Percentiles rank a stretch among this genome's conserved stretches.
Evolutionary conservation across 768 basidiomycete genomes (phyloP).

Genomic region (Leccinum pellstonianum): DNA sequence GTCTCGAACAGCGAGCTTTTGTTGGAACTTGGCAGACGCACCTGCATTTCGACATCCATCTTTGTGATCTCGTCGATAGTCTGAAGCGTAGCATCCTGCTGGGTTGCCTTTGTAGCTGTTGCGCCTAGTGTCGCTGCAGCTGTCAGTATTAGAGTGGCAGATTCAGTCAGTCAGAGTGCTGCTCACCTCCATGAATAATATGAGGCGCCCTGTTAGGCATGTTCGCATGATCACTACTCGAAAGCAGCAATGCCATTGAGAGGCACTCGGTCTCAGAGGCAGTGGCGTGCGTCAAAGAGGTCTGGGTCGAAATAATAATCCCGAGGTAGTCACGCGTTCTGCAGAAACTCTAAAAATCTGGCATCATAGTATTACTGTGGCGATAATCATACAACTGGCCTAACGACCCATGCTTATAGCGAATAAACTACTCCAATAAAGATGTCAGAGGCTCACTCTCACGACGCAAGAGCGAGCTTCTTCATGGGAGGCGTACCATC

Average conservation of each 20-base stretch:
- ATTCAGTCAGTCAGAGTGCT: neutral
- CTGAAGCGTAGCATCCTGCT: constrained; percentile 40
- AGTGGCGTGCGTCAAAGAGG: neutral
- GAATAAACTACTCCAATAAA: constrained; percentile 37
- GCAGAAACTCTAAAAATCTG: constrained; percentile 2
- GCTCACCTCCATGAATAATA: constrained; percentile 12
- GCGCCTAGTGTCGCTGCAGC: neutral
- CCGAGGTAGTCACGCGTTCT: neutral
- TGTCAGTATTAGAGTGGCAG: neutral
- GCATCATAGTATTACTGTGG: constrained; percentile 16
- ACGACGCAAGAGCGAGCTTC: constrained; percentile 53
- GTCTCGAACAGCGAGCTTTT: neutral
- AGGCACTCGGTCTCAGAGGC: neutral
- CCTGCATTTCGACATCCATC: constrained; percentile 75
- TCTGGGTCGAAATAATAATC: neutral
- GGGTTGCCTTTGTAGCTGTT: constrained; percentile 11
- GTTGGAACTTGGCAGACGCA: constrained; percentile 29
- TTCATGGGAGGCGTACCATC: constrained; percentile 64
- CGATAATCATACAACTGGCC: constrained; percentile 27
- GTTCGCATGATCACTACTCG: neutral
- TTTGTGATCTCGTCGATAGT: constrained; percentile 57
- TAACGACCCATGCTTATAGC: constrained; percentile 18
- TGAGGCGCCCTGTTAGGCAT: neutral
- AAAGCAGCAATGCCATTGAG: constrained; percentile 4
- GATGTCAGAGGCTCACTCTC: constrained; percentile 21